These are phyloP conservation scores for Solanum etuberosum DNA, from an alignment of 257 asterid species.

Conservation along the genomic window DNA sequence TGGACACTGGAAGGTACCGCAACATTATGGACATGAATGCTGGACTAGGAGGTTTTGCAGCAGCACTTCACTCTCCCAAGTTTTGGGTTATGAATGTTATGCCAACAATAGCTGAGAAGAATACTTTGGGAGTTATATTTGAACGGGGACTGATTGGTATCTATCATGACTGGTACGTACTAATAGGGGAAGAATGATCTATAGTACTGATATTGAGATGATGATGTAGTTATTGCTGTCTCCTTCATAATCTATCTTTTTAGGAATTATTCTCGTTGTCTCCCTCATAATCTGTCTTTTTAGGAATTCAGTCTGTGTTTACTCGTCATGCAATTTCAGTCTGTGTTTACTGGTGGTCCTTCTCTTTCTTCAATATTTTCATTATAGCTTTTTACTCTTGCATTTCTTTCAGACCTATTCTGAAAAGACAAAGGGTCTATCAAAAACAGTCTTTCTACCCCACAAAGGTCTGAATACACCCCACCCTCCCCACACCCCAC, in stretches of 20 bases:
- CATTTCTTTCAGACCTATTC: background rate
- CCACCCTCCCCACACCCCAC: background rate
- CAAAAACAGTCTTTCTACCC: background rate
- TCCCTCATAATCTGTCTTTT: background rate
- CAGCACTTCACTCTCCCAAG: conserved; percentile 72
- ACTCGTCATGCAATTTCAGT: background rate
- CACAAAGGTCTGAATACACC: background rate
- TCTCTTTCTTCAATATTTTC: background rate
- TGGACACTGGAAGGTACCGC: conserved; percentile 90
- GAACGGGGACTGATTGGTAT: conserved; percentile 90
- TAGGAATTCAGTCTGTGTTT: background rate
- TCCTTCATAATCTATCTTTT: background rate
- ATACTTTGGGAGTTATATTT: conserved; percentile 69
- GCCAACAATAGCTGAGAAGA: conserved; percentile 81
- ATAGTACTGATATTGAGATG: background rate
- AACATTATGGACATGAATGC: conserved; percentile 99
- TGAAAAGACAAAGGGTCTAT: background rate
- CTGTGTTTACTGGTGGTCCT: background rate
- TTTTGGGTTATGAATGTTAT: conserved; percentile 92
- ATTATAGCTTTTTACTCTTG: background rate
- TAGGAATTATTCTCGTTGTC: background rate
- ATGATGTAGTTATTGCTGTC: background rate
- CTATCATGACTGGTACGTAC: conserved; percentile 77
- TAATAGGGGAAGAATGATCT: background rate
- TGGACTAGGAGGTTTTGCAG: conserved; percentile 88